Percentiles rank a stretch among this genome's conserved stretches.
These are phyloP conservation scores for Penicillium palitans DNA, from an alignment of 2,329 filamentous ascomycete species.

Conservation along the genomic window DNA sequence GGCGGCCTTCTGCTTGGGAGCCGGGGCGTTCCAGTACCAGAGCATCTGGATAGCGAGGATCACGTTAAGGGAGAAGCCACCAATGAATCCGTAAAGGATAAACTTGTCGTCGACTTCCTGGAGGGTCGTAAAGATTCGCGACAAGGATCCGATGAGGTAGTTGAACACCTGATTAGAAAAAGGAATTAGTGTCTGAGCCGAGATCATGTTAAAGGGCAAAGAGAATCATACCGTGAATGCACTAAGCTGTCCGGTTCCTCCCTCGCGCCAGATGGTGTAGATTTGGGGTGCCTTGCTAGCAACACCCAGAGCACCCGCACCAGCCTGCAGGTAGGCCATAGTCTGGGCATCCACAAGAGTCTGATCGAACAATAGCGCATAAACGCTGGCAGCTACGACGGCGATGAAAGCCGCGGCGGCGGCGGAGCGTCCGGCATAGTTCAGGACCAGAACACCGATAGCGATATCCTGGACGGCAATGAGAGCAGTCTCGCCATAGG, in stretches of 20 bases:
- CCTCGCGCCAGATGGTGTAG: constrained; percentile 76
- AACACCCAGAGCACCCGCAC: constrained; percentile 77
- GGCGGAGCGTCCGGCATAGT: constrained; percentile 69
- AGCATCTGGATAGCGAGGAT: constrained; percentile 87
- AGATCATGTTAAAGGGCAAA: neutral
- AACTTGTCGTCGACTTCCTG: constrained; percentile 97
- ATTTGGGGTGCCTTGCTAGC: constrained; percentile 96
- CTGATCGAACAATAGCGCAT: constrained; percentile 66
- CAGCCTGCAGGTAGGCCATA: constrained; percentile 76
- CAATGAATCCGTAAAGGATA: constrained; percentile 91
- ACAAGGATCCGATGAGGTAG: constrained; percentile 88
- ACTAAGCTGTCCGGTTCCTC: constrained; percentile 90
- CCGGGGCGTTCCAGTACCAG: constrained; percentile 84
- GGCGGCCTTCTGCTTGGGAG: constrained; percentile 41
- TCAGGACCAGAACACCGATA: constrained; percentile 82
- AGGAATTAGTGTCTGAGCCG: neutral
- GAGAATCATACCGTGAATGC: constrained; percentile 78
- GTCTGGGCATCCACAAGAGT: constrained; percentile 64
- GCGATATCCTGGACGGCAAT: constrained; percentile 91
- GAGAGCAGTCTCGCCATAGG: constrained; percentile 90
- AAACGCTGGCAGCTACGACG: constrained; percentile 67
- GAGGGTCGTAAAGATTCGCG: constrained; percentile 94
- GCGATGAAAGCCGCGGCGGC: constrained; percentile 77
- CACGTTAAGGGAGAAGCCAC: constrained; percentile 85
- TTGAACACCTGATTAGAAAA: constrained; percentile 76